Conservation (phyloP, 257 asterid species). For the Vinca minor region DNA sequence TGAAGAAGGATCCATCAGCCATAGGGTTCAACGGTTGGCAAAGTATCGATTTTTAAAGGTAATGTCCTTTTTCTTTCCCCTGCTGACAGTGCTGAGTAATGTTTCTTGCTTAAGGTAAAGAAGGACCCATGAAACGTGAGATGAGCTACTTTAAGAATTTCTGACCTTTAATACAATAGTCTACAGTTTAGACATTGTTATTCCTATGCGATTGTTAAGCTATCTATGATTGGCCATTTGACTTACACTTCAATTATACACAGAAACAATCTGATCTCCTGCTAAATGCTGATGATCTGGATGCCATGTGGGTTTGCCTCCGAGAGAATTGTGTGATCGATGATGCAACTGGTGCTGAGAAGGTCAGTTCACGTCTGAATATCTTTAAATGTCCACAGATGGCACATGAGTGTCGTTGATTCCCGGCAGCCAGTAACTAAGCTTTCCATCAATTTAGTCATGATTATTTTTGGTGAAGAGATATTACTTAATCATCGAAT, state of each 20-base stretch:
- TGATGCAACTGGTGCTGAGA: slow-evolving; percentile 99
- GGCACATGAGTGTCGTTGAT: too few species aligned
- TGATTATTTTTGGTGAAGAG: not conserved
- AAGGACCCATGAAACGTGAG: not conserved
- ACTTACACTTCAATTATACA: not conserved
- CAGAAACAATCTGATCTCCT: slow-evolving; percentile 98
- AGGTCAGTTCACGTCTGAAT: slow-evolving; percentile 34
- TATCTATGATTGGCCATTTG: not conserved
- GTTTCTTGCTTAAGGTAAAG: not conserved
- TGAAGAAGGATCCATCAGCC: slow-evolving; percentile 97
- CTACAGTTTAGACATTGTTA: not conserved
- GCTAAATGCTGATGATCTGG: slow-evolving; percentile 98
- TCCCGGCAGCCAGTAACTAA: not conserved
- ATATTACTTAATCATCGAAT: not conserved
- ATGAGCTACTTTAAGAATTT: too few species aligned
- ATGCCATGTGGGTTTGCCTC: slow-evolving; percentile 99
- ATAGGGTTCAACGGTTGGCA: slow-evolving; percentile 94
- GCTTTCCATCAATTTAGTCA: not conserved
- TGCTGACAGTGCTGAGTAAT: too few species aligned
- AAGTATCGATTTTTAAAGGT: slow-evolving; percentile 95
- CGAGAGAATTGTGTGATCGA: slow-evolving; percentile 97
- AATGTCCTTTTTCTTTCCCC: slow-evolving; percentile 6
- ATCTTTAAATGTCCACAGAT: not conserved
- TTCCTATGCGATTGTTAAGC: not conserved
- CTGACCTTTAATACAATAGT: too few species aligned